Evolutionary conservation across 2,329 filamentous ascomycete species (phyloP).

Genomic region (Ilyonectria sp.): DNA sequence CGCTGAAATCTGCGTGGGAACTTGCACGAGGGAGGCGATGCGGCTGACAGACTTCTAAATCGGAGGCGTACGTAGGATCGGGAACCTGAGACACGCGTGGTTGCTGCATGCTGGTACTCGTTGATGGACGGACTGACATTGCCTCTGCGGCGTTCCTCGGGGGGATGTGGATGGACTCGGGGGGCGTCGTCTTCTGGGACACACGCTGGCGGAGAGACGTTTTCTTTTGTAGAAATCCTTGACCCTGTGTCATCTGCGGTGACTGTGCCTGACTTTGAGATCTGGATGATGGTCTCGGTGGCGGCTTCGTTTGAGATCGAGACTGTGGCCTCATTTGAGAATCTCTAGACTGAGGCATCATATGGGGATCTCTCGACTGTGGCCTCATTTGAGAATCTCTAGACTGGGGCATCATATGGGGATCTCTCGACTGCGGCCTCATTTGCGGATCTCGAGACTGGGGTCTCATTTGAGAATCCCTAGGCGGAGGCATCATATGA

Average conservation of each 20-base stretch:
- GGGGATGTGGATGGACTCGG: conserved; percentile 69
- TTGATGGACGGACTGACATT: conserved; percentile 48
- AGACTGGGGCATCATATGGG: conserved; percentile 26
- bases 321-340: conserved; percentile 24
- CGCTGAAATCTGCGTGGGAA: conserved; percentile 50
- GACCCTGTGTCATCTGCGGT: conserved; percentile 26
- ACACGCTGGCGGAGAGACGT: conserved; percentile 69
- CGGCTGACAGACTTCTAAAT: conserved; percentile 58
- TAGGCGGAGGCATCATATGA: conserved; percentile 37
- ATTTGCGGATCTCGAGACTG: conserved; percentile 32
- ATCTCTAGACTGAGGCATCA: conserved; percentile 36
- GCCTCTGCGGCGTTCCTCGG: conserved; percentile 49
- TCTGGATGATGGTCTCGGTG: conserved; percentile 39
- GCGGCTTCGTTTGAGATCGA: conserved; percentile 32
- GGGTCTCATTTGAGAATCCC: conserved; percentile 5
- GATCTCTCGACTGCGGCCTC: conserved; percentile 17
- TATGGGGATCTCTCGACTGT: conserved; percentile 26
- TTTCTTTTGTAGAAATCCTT: conserved; percentile 52
- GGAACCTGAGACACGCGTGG: conserved; percentile 49
- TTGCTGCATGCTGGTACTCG: conserved; percentile 52
- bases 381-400: neutral
- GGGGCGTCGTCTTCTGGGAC: conserved; percentile 67
- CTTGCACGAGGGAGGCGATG: conserved; percentile 54
- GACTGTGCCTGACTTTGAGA: conserved; percentile 7
- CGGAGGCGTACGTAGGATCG: conserved; percentile 66